Conservation (phyloP, 305 asterid genomes). For the Fraxinus velutina region DNA sequence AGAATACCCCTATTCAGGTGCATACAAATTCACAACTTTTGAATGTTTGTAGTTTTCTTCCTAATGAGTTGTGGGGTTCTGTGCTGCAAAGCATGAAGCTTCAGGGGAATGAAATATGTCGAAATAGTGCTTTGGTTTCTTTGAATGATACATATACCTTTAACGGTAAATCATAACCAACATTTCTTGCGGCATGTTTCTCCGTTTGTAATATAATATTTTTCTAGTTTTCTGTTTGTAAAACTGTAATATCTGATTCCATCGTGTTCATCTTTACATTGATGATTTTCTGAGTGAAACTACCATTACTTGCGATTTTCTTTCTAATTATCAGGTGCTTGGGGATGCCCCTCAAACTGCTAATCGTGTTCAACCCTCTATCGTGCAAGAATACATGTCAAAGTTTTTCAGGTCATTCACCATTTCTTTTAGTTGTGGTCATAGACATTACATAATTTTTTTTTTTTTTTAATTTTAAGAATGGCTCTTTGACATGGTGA, state of each 20-base stretch:
- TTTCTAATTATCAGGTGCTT: slow-evolving; percentile 54
- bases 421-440: slow-evolving; percentile 3
- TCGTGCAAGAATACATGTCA: slow-evolving; percentile 94
- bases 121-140: background rate
- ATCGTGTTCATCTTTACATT: background rate
- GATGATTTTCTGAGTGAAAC: background rate
- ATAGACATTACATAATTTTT: slow-evolving; percentile 4
- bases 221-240: background rate
- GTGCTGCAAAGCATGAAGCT: background rate
- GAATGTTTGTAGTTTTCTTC: background rate
- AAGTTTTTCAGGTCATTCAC: slow-evolving; percentile 72
- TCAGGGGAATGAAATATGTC: background rate
- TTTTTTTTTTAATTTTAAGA: slow-evolving; percentile 8
- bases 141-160: background rate
- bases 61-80: slow-evolving; percentile 6
- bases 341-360: slow-evolving; percentile 84
- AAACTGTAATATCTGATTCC: background rate
- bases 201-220: background rate
- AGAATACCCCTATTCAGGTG: slow-evolving; percentile 92
- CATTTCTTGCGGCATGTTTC: background rate
- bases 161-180: background rate
- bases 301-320: background rate
- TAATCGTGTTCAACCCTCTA: slow-evolving; percentile 78
- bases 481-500: slow-evolving; percentile 27
- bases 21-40: slow-evolving; percentile 17